These are phyloP conservation scores for Sanguinoderma infundibulare DNA, from an alignment of 1,284 basidiomycete species.

Conservation along the genomic window DNA sequence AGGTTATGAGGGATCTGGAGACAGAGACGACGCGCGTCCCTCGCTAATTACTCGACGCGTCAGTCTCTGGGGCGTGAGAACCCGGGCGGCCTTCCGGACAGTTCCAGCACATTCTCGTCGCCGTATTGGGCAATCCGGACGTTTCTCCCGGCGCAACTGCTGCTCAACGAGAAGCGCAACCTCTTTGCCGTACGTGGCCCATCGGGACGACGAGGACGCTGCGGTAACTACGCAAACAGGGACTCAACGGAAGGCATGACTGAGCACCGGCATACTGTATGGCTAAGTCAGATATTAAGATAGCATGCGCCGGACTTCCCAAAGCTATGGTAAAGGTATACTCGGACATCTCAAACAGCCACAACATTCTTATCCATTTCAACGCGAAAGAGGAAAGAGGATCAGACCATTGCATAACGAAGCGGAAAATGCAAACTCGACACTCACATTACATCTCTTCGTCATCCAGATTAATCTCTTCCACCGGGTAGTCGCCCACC, in stretches of 20 bases:
- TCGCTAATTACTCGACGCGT: slow-evolving; percentile 25
- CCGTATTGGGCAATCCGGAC: background rate
- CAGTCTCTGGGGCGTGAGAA: slow-evolving; percentile 51
- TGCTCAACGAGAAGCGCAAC: background rate
- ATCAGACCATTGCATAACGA: background rate
- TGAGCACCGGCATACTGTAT: background rate
- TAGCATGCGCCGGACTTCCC: background rate
- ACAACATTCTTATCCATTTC: background rate
- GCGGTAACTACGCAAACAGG: background rate
- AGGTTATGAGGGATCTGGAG: slow-evolving; percentile 31
- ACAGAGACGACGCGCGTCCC: slow-evolving; percentile 51
- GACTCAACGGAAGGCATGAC: background rate
- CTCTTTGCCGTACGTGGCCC: background rate
- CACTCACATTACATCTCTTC: slow-evolving; percentile 46
- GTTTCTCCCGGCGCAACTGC: background rate
- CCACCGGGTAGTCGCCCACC: slow-evolving; percentile 87
- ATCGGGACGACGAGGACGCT: background rate
- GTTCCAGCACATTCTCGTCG: slow-evolving; percentile 29
- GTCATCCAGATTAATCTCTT: slow-evolving; percentile 73
- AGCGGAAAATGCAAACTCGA: background rate
- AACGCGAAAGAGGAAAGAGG: background rate
- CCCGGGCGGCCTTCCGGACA: slow-evolving; percentile 25
- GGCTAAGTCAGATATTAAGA: background rate
- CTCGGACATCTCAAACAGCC: background rate
- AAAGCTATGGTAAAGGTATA: background rate